These are phyloP conservation scores for Dendrothele bispora DNA, from an alignment of 768 basidiomycete genomes.

Conservation along the genomic window DNA sequence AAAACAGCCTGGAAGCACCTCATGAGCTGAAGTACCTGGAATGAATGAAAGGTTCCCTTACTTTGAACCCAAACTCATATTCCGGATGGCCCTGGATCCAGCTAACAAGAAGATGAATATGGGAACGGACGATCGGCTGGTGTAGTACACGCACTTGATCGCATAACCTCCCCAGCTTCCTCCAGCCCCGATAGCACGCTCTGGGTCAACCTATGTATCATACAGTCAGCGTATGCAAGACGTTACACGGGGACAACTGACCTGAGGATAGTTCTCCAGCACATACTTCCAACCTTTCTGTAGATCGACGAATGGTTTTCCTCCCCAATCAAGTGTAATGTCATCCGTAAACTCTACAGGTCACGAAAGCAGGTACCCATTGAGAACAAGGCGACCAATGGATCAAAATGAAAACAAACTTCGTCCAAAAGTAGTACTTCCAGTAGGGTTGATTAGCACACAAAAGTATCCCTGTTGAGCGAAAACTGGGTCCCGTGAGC, in stretches of 20 bases:
- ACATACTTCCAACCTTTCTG: constrained; percentile 72
- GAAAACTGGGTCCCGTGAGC: too few species aligned
- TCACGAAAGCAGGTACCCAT: too few species aligned
- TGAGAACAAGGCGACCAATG: too few species aligned
- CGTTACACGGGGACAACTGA: constrained; percentile 24
- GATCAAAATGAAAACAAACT: too few species aligned
- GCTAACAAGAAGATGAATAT: constrained; percentile 36
- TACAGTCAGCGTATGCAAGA: too few species aligned
- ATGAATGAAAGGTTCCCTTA: background rate
- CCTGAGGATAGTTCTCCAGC: constrained; percentile 70
- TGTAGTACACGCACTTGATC: constrained; percentile 65
- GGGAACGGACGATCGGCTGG: constrained; percentile 7
- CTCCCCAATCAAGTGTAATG: constrained; percentile 81
- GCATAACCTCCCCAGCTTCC: constrained; percentile 88
- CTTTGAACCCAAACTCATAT: constrained; percentile 83
- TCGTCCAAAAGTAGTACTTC: too few species aligned
- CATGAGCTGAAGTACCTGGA: constrained; percentile 3
- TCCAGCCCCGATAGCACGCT: constrained; percentile 76
- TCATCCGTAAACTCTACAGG: constrained; percentile 85
- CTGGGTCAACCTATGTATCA: constrained; percentile 59
- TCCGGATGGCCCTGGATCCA: constrained; percentile 97
- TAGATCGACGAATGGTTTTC: constrained; percentile 80
- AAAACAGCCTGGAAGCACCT: constrained; percentile 58
- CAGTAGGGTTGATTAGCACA: too few species aligned
- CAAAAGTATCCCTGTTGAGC: too few species aligned